Evolutionary conservation across 768 basidiomycete genomes (phyloP).

Genomic region (Russula earlei): DNA sequence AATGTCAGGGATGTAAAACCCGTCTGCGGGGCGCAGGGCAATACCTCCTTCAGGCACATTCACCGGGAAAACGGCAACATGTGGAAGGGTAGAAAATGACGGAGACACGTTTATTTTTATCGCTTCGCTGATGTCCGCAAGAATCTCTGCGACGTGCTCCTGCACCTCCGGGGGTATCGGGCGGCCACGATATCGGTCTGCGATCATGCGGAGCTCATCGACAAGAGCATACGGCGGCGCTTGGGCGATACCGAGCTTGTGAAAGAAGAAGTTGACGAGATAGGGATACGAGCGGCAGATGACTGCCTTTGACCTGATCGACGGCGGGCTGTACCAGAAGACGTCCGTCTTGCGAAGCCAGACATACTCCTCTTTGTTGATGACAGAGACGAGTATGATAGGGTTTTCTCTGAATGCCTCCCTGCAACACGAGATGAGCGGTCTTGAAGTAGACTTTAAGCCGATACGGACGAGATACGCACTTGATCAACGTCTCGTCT

Average conservation of each 20-base stretch:
- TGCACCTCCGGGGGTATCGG: background rate
- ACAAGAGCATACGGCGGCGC: conserved; percentile 16
- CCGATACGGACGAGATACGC: background rate
- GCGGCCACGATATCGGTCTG: background rate
- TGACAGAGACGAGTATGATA: conserved; percentile 13
- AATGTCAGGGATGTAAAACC: conserved; percentile 22
- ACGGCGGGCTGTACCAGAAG: conserved; percentile 20
- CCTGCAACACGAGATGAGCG: background rate
- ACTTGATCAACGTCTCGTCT: conserved; percentile 20
- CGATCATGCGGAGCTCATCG: conserved; percentile 16
- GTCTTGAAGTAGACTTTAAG: background rate
- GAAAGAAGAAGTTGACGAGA: conserved; percentile 18
- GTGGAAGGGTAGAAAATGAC: conserved; percentile 4
- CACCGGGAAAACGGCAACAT: conserved; percentile 14
- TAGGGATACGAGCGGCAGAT: conserved; percentile 13
- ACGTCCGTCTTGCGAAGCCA: conserved; percentile 17
- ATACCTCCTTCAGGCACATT: background rate
- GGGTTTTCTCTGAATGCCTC: conserved; percentile 13
- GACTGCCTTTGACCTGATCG: conserved; percentile 17
- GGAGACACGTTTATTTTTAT: background rate
- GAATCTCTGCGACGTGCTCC: conserved; percentile 13
- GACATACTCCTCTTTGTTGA: background rate
- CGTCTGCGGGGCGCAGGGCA: background rate
- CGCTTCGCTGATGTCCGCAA: conserved; percentile 16
- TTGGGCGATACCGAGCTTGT: conserved; percentile 13